Percentiles rank a stretch among this genome's conserved stretches.
phyloP scores from a whole-genome alignment of 108 stramenopile species.

The Epithemia pelagica region DNA sequence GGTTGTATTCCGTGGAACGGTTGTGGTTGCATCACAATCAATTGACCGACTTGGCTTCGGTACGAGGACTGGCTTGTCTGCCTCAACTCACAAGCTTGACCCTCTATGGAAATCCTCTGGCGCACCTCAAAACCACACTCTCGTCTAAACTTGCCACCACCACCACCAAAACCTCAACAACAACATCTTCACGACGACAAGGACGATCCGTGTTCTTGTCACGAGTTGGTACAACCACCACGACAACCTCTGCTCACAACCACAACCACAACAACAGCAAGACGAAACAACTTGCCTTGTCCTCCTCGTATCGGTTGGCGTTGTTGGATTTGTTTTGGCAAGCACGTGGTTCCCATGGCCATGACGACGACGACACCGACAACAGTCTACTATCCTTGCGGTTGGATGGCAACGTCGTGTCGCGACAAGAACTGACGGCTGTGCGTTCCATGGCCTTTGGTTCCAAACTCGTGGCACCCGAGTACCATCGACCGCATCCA shows the following conservation, averaged over 20 bases:
- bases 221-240: background rate
- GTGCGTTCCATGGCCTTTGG: background rate
- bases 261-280: background rate
- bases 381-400: background rate
- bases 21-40: slow-evolving; percentile 59
- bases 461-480: background rate
- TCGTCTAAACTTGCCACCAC: background rate
- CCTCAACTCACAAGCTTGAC: slow-evolving; percentile 55
- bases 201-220: background rate
- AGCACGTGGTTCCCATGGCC: background rate
- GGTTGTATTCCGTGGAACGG: slow-evolving; percentile 51
- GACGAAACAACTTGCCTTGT: background rate
- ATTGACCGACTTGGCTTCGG: slow-evolving; percentile 40
- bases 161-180: background rate
- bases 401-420: background rate
- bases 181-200: background rate
- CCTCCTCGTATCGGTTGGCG: background rate
- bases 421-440: background rate
- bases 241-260: too few relatives aligned
- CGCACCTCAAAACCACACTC: background rate
- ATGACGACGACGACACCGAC: background rate
- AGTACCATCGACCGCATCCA: background rate
- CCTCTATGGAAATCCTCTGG: slow-evolving; percentile 56
- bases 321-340: slow-evolving; percentile 11
- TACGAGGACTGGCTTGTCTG: slow-evolving; percentile 51